Base-by-base conservation (phyloP, 192 early-diverging fungal genomes). In the Backusella circina region DNA sequence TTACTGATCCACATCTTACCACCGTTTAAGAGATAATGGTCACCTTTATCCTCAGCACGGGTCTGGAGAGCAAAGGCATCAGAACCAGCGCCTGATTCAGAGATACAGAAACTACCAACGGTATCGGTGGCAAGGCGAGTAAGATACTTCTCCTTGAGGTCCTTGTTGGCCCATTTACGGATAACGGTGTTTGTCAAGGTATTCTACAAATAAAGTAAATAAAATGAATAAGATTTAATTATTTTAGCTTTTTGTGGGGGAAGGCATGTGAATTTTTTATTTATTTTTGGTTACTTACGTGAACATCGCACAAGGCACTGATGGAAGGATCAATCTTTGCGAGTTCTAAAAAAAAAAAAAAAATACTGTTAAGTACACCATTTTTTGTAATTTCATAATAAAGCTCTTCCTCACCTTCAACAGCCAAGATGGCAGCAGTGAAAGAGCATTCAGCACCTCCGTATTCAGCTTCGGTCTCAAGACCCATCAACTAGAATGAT, bases 241-340 rank as follows among this genome's bases (percentile, higher is more conserved):
- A n/a, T n/a, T n/a, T n/a, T n/a, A n/a, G n/a, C n/a, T n/a, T n/a
- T n/a, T n/a, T n/a, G n/a, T 51, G 50, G 50, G 50, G 50, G 50
- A 51, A 51, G n/a, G 50, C 50, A 51, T 51, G 50, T 51, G 50
- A 51, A 15, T 57, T 26, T 26, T 26, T 57, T 0, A 9, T 57
- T 57, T 26, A 4, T n/a, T 26, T 57, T 57, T 50, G 4, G 15
- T 5, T 41, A 44, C 75, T 47, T 81, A 89, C 88, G 70, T 89
- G 92, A 65, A 98, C 94, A 84, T 99, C 97, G 80, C 95, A 95
- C 73, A 93, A 78, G 16, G 94, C 95, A 76, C 88, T 89, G 71
- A 99, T 86, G 23, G 95, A 94, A 13, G 97, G 93, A 78, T 99
- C 97, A 47, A 98, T 86, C 84, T 95, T 96, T 82, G 97, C 95